Percentiles rank a stretch among this genome's conserved stretches.
phyloP scores from a whole-genome alignment of 441 rosid genomes.

The Biscutella laevigata region DNA sequence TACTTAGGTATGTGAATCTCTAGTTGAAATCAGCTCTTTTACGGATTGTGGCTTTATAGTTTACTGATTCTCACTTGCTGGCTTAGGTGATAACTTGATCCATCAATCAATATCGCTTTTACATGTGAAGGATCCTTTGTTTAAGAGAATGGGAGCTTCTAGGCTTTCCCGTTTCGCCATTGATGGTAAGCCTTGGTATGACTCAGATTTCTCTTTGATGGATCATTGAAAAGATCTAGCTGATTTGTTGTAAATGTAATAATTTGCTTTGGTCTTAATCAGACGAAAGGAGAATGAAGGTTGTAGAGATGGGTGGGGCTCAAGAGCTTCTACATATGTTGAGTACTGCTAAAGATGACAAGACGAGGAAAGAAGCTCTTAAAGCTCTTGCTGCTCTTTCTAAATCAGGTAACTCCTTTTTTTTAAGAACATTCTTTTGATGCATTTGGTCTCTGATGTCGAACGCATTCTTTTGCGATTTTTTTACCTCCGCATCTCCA shows the following conservation, averaged over 20 bases:
- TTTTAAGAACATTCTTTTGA: too few relatives aligned
- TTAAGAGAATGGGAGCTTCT: slow-evolving; percentile 86
- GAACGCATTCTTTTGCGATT: neutral
- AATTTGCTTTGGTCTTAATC: slow-evolving; percentile 7
- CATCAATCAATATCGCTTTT: slow-evolving; percentile 79
- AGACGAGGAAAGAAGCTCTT: slow-evolving; percentile 71
- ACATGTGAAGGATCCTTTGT: slow-evolving; percentile 85
- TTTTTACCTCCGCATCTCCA: neutral
- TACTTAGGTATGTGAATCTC: slow-evolving; percentile 55
- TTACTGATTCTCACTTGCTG: slow-evolving; percentile 3
- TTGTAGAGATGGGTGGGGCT: slow-evolving; percentile 85
- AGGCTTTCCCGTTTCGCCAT: slow-evolving; percentile 74
- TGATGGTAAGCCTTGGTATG: slow-evolving; percentile 41
- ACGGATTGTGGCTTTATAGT: neutral
- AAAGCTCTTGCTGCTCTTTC: slow-evolving; percentile 75
- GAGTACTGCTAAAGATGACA: slow-evolving; percentile 65
- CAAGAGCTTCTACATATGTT: slow-evolving; percentile 73
- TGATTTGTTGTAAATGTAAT: neutral
- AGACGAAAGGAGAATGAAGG: slow-evolving; percentile 88
- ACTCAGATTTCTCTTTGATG: neutral
- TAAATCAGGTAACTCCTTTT: slow-evolving; percentile 39
- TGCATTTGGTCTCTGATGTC: too few relatives aligned
- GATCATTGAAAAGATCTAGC: neutral
- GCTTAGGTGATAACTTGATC: slow-evolving; percentile 73
- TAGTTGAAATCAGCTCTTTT: neutral